A percentile compares a stretch with the other conserved stretches of the same genome.
These are phyloP conservation scores for Hyparrhenia diplandra DNA, from an alignment of 176 grass and related monocot genomes.

Conservation along the genomic window DNA sequence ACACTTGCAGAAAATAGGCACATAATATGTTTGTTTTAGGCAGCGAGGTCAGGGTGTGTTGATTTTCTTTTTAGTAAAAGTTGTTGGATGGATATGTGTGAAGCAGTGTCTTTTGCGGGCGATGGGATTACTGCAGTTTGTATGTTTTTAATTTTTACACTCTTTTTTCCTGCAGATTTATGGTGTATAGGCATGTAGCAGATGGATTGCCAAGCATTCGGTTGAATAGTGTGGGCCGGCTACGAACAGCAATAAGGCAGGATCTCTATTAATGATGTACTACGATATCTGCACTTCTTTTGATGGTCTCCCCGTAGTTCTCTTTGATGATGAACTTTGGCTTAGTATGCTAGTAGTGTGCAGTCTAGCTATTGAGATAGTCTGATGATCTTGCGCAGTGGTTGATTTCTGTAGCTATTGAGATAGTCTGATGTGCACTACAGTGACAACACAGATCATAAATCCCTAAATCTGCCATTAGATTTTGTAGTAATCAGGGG, in stretches of 20 bases:
- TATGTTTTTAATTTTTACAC: not conserved
- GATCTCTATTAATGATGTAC: not conserved
- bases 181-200: not conserved
- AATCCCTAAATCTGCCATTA: not conserved
- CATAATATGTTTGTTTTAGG: not conserved
- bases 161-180: conserved; percentile 9
- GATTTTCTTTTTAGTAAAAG: not conserved
- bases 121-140: not conserved
- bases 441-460: not conserved
- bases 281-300: not conserved
- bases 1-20: not conserved
- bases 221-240: not conserved
- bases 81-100: not conserved
- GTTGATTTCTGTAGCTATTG: not conserved
- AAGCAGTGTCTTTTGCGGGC: not conserved
- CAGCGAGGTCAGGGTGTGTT: not conserved
- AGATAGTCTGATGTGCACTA: not conserved
- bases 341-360: too few relatives aligned
- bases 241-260: not conserved
- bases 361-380: too few relatives aligned
- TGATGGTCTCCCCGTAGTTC: not conserved
- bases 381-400: not conserved
- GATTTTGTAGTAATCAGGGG: not conserved
- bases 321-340: not conserved
- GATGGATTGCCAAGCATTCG: not conserved